Evolutionary conservation across 2,329 filamentous ascomycete species (phyloP).

Genomic region (Ampelomyces quisqualis): DNA sequence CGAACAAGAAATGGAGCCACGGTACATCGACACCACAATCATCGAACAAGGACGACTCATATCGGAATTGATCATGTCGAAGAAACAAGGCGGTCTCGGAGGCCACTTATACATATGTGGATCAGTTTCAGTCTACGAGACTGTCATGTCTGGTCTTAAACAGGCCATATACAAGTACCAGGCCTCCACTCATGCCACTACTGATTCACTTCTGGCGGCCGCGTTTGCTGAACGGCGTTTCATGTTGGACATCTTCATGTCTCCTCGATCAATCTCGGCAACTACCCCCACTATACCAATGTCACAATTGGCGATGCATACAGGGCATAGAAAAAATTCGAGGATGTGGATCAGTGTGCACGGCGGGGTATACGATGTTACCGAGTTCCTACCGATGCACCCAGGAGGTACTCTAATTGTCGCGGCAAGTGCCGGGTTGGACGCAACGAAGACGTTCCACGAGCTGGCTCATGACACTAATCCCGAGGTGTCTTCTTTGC

Average conservation of each 20-base stretch:
- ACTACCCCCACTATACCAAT: slow-evolving; percentile 54
- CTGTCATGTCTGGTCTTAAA: slow-evolving; percentile 56
- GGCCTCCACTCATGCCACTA: slow-evolving; percentile 54
- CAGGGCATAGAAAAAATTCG: slow-evolving; percentile 51
- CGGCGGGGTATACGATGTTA: slow-evolving; percentile 57
- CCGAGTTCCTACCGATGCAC: slow-evolving; percentile 56
- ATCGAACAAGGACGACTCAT: slow-evolving; percentile 53
- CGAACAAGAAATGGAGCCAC: slow-evolving; percentile 52
- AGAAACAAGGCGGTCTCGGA: slow-evolving; percentile 55
- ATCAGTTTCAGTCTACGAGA: slow-evolving; percentile 53
- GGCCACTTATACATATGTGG: slow-evolving; percentile 55
- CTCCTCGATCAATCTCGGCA: slow-evolving; percentile 55
- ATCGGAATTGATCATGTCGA: slow-evolving; percentile 58
- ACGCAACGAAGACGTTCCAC: slow-evolving; percentile 56
- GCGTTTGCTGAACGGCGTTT: slow-evolving; percentile 59
- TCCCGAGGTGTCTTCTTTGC: slow-evolving; percentile 54
- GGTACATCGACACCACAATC: slow-evolving; percentile 56
- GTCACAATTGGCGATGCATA: slow-evolving; percentile 54
- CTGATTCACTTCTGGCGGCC: slow-evolving; percentile 54
- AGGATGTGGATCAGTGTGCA: slow-evolving; percentile 57
- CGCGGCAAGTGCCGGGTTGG: slow-evolving; percentile 57
- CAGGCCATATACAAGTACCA: slow-evolving; percentile 57
- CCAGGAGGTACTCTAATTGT: slow-evolving; percentile 57
- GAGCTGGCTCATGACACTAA: slow-evolving; percentile 58
- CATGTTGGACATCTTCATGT: slow-evolving; percentile 59